A percentile compares a stretch with the other conserved stretches of the same genome.
Conservation (phyloP, 306 rosid genomes). For the Vigna nakashimae region DNA sequence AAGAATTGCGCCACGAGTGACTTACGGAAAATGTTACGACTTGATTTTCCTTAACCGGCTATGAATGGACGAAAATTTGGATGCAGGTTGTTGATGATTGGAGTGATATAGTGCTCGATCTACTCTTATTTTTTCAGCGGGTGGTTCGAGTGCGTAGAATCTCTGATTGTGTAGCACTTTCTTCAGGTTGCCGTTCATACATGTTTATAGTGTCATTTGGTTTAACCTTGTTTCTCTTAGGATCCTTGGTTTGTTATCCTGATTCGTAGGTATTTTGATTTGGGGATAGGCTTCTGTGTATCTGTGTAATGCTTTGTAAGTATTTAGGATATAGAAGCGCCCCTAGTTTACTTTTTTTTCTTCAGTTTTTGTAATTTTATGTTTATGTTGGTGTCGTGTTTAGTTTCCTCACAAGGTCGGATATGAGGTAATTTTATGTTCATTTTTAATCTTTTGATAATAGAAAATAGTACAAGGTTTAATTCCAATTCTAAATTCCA, state of each 20-base stretch:
- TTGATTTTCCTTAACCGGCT: conserved; percentile 30
- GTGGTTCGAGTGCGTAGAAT: conserved; percentile 31
- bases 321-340: neutral
- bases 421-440: too few species aligned
- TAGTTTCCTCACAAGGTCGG: too few species aligned
- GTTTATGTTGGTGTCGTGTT: too few species aligned
- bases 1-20: conserved; percentile 48
- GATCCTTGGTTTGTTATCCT: neutral
- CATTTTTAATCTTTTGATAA: too few species aligned
- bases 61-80: conserved; percentile 7
- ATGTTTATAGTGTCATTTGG: neutral
- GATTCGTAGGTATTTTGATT: neutral
- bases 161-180: conserved; percentile 33
- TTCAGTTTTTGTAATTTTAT: too few species aligned
- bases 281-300: neutral
- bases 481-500: too few species aligned
- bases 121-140: conserved; percentile 65
- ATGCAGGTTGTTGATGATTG: conserved; percentile 36
- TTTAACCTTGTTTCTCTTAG: neutral
- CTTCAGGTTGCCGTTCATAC: conserved; percentile 30
- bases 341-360: neutral
- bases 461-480: too few species aligned
- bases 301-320: neutral
- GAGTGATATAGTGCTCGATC: conserved; percentile 39
- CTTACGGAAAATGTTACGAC: conserved; percentile 46